Evolutionary conservation across 345 rosid genomes (phyloP), one percentile per base, ranked within the genome.

Genomic region (Chamaenerion angustifolium): DNA sequence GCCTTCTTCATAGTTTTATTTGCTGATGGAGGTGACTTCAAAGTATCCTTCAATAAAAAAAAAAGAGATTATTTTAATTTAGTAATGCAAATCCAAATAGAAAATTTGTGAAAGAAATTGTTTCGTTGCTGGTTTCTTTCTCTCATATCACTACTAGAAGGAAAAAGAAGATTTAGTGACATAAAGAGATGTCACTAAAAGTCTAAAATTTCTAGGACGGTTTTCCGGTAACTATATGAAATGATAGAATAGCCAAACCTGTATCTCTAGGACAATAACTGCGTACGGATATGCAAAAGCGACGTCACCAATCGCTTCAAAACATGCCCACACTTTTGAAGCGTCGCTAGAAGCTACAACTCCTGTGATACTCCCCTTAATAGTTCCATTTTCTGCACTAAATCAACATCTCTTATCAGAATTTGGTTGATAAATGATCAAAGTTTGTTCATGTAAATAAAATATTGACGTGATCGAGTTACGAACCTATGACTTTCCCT

Each of bases 1-100:
- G 82, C 74, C 42, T 68, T 70, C 64, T 68, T 76, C 82, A 73
- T 73, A 3, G 70, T 76, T 54, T 57, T 16, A 40, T 18, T 76
- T 42, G 71, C 82, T 6, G 74, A 56, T 6, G 82, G 74, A 35
- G 71, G 73, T 1, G 78, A 64, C 63, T 72, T 75, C 68, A 69
- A 47, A 12, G 78, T 74, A 31, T 74, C 75, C 79, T 74, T 65
- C 69, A 68, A 16, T 27, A n/a, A 23, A 9, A 12, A 12, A 48
- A 31, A 1, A 48, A 31, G 47, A 27, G 13, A n/a, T n/a, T 46
- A 21, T 9, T 45, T 45, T 16, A 4, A 5, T 17, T 17, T 6
- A 9, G 10, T 7, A 17, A 5, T 4, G 12, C 25, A 46, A 46
- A 16, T 16, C 8, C 48, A 15, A 45, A 17, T 21, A 16, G 8